phyloP scores from a whole-genome alignment of 306 rosid species.

The Leucaena leucocephala region DNA sequence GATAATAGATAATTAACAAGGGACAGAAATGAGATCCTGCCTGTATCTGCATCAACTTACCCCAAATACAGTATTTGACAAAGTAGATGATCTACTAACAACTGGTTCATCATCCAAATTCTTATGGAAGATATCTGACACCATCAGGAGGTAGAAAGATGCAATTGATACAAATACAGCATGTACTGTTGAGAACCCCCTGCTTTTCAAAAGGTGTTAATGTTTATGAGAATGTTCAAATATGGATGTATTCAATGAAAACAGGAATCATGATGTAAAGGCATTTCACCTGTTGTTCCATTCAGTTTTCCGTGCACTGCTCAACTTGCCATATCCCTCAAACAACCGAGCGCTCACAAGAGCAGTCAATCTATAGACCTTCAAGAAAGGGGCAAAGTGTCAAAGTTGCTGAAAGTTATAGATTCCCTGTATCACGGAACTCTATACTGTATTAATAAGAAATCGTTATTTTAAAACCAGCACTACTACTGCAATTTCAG shows the following conservation, averaged over 20 bases:
- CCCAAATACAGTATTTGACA: constrained; percentile 76
- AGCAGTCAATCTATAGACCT: constrained; percentile 75
- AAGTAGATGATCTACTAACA: constrained; percentile 62
- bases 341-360: constrained; percentile 55
- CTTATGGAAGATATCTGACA: constrained; percentile 65
- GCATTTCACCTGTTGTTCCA: constrained; percentile 87
- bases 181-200: constrained; percentile 94
- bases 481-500: constrained; percentile 14
- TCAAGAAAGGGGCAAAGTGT: constrained; percentile 46
- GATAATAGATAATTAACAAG: background rate
- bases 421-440: background rate
- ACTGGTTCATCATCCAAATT: constrained; percentile 51
- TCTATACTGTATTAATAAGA: background rate
- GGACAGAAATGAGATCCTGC: constrained; percentile 8
- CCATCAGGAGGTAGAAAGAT: constrained; percentile 63
- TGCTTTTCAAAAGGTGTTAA: constrained; percentile 39
- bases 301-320: constrained; percentile 60
- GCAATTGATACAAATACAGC: constrained; percentile 71
- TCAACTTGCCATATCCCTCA: constrained; percentile 57
- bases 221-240: constrained; percentile 30
- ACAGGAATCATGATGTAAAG: constrained; percentile 22
- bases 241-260: constrained; percentile 24
- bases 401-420: constrained; percentile 16
- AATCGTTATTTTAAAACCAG: constrained; percentile 7
- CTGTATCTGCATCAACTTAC: constrained; percentile 53